These are phyloP conservation scores for Arachnomyces sp. DNA, from an alignment of 2,329 filamentous ascomycete genomes.

Conservation along the genomic window DNA sequence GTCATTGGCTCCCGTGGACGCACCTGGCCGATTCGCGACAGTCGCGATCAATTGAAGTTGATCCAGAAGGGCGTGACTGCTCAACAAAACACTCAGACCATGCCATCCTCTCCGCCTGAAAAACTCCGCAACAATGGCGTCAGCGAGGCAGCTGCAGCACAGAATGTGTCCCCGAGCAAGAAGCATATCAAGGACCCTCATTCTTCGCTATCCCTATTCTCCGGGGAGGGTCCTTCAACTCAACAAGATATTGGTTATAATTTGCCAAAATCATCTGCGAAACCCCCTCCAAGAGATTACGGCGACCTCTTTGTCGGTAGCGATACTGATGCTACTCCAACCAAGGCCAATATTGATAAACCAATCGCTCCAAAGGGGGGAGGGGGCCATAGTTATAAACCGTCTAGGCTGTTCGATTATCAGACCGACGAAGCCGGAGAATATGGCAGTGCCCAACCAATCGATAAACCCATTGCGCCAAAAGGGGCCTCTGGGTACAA, in stretches of 20 bases:
- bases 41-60: conserved; percentile 71
- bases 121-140: conserved; percentile 13
- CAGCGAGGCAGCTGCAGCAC: conserved; percentile 1
- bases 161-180: conserved; percentile 25
- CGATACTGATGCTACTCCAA: conserved; percentile 30
- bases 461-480: conserved; percentile 41
- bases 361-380: conserved; percentile 41
- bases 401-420: conserved; percentile 48
- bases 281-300: conserved; percentile 59
- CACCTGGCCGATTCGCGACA: conserved; percentile 92
- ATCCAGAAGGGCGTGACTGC: conserved; percentile 50
- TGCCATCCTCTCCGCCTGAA: conserved; percentile 12
- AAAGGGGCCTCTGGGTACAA: conserved; percentile 55
- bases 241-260: conserved; percentile 3
- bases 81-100: conserved; percentile 18
- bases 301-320: conserved; percentile 60
- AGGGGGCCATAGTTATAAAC: conserved; percentile 44
- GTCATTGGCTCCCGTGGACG: conserved; percentile 83
- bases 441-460: conserved; percentile 22
- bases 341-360: conserved; percentile 14
- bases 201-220: conserved; percentile 16
- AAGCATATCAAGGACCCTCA: conserved; percentile 37
- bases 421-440: conserved; percentile 15
- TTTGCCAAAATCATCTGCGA: conserved; percentile 63
- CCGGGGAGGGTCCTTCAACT: conserved; percentile 15